These are phyloP conservation scores for Fusarium domesticum DNA, from an alignment of 2,329 filamentous ascomycete genomes.

Conservation along the genomic window DNA sequence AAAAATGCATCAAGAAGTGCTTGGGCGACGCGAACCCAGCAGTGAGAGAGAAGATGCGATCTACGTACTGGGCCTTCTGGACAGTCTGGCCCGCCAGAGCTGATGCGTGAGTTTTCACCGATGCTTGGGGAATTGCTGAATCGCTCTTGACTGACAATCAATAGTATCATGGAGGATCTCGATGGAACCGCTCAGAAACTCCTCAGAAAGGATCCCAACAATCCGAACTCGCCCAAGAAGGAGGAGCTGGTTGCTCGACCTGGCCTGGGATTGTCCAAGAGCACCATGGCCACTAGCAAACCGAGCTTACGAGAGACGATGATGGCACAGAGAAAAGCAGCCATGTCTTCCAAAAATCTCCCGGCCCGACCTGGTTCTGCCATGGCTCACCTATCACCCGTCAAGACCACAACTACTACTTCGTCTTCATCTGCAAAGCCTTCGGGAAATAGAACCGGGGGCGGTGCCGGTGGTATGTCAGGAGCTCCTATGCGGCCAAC, in stretches of 20 bases:
- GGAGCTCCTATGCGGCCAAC: conserved; percentile 62
- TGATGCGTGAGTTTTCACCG: conserved; percentile 56
- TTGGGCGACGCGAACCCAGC: conserved; percentile 86
- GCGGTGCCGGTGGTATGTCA: conserved; percentile 57
- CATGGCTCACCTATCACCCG: conserved; percentile 60
- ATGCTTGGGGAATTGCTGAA: background rate
- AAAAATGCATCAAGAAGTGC: conserved; percentile 86
- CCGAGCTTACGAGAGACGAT: conserved; percentile 78
- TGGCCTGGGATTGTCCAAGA: conserved; percentile 60
- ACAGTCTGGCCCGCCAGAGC: conserved; percentile 74
- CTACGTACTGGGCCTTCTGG: conserved; percentile 82
- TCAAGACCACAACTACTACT: conserved; percentile 37
- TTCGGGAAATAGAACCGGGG: conserved; percentile 39
- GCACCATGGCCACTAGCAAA: conserved; percentile 56
- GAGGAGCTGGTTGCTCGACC: conserved; percentile 48
- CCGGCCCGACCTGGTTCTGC: conserved; percentile 60
- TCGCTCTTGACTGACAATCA: conserved; percentile 20
- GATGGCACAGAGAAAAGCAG: conserved; percentile 72
- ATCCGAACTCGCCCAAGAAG: conserved; percentile 67
- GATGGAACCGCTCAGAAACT: conserved; percentile 76
- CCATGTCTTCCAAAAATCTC: conserved; percentile 47
- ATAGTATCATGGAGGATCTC: conserved; percentile 72
- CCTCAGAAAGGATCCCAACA: conserved; percentile 78
- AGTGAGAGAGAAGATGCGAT: conserved; percentile 81
- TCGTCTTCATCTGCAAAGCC: conserved; percentile 32